Evolutionary conservation across 1,284 basidiomycete genomes (phyloP).

Genomic region (Neolentinus lepideus): DNA sequence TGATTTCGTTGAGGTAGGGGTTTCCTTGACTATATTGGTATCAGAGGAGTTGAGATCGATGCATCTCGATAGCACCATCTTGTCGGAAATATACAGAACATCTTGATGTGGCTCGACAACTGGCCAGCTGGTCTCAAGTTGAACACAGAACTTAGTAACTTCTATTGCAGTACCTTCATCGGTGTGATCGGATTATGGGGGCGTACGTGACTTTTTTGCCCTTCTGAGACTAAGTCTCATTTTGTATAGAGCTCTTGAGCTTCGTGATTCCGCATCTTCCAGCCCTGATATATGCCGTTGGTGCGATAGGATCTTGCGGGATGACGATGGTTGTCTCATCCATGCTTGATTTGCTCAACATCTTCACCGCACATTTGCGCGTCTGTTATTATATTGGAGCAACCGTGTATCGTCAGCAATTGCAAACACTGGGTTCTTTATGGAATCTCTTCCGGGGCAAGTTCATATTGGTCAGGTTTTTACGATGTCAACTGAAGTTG

Average conservation of each 20-base stretch:
- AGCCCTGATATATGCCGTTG: conserved; percentile 39
- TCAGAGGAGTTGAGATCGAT: neutral
- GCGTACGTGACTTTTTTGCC: conserved; percentile 8
- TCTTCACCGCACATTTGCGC: conserved; percentile 68
- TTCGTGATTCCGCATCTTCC: conserved; percentile 35
- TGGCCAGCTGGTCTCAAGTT: conserved; percentile 97
- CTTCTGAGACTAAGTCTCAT: conserved; percentile 5
- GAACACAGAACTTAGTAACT: conserved; percentile 71
- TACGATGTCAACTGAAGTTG: conserved; percentile 2
- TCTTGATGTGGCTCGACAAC: conserved; percentile 80
- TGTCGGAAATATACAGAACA: neutral
- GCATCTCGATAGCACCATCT: neutral
- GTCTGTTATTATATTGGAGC: conserved; percentile 66
- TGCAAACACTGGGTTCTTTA: conserved; percentile 58
- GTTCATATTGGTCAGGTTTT: conserved; percentile 13
- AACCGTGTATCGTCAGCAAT: conserved; percentile 57
- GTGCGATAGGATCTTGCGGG: conserved; percentile 54
- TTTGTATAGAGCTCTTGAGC: conserved; percentile 27
- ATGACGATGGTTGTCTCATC: conserved; percentile 67
- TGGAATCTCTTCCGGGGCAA: conserved; percentile 94
- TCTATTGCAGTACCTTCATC: conserved; percentile 8
- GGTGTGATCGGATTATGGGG: conserved; percentile 10
- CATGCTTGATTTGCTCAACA: conserved; percentile 54
- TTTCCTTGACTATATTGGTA: neutral
- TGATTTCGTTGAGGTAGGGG: neutral